Base-by-base conservation (phyloP, 192 early-diverging fungal species). In the Linnemannia exigua region DNA sequence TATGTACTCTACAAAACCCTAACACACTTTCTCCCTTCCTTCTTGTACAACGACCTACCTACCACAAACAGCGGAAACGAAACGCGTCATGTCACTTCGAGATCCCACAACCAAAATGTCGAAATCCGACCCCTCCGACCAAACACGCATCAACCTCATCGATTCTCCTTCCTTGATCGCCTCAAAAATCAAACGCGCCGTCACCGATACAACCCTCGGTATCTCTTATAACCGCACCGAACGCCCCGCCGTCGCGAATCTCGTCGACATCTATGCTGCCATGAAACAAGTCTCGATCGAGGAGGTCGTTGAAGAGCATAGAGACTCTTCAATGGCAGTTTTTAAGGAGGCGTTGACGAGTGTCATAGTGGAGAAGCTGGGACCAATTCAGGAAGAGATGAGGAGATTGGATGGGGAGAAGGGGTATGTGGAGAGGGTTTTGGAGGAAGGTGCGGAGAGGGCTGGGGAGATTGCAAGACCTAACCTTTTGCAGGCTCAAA, bases 31-130 rank as follows among this genome's bases (percentile, higher is more conserved):
- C 52, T 41, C 8, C 51, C 5, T 72, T 22, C 28, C 22, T 52
- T 0, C 7, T 37, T 25, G 1, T 61, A 66, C 4, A 8, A 35
- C 5, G n/a, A 47, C 58, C 50, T 35, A 66, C 31, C 8, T n/a
- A n/a, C n/a, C n/a, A n/a, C n/a, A n/a, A n/a, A 50, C 67, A 78
- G 61, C 79, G 38, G 87, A 89, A 75, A 92, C 93, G 20, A 96
- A 95, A 67, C 93, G 95, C 25, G 92, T 98, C 70, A 96, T 97
- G 95, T 98, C 97, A 3, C 87, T 99, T 17, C 89, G 92, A 7
- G 90, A 95, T 52, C 97, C 97, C 3, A 78, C 78, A 17, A 76
- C 83, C 52, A 98, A 98, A 82, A 99, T 98, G 98, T 97, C 96
- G 15, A 98, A 99, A 86, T 95, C 95, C 0, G 95, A 97, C 63